These are phyloP conservation scores for Acanthamoeba healyi DNA, from an alignment of 208 protist genomes.

Conservation along the genomic window DNA sequence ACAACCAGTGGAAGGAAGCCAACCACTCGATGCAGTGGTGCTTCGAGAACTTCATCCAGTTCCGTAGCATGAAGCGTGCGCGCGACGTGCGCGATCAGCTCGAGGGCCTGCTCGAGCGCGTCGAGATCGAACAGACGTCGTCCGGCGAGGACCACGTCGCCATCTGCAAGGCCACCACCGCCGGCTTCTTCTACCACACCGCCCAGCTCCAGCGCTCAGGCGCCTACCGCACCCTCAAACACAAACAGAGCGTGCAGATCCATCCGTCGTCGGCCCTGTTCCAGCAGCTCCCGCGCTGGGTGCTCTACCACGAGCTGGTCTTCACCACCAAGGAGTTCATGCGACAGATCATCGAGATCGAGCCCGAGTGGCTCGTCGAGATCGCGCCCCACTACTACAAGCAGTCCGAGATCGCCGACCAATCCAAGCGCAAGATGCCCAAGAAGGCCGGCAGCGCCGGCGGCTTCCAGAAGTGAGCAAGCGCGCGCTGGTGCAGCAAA, in stretches of 20 bases:
- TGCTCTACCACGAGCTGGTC: slow-evolving; percentile 97
- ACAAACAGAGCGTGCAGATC: slow-evolving; percentile 90
- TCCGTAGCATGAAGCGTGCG: slow-evolving; percentile 92
- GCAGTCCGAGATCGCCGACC: slow-evolving; percentile 84
- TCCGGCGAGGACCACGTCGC: slow-evolving; percentile 85
- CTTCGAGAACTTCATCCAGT: slow-evolving; percentile 95
- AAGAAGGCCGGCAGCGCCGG: slow-evolving; percentile 77
- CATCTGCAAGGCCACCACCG: slow-evolving; percentile 90
- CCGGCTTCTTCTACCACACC: slow-evolving; percentile 95
- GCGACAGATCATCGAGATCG: slow-evolving; percentile 92
- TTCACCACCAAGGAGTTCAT: slow-evolving; percentile 97
- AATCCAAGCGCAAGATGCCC: slow-evolving; percentile 85
- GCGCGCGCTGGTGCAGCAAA: too few relatives aligned
- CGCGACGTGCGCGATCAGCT: slow-evolving; percentile 94
- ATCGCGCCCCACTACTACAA: slow-evolving; percentile 93
- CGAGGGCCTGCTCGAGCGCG: slow-evolving; percentile 89
- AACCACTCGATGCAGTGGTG: slow-evolving; percentile 90
- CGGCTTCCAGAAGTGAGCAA: too few relatives aligned
- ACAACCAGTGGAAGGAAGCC: slow-evolving; percentile 85
- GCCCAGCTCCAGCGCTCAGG: slow-evolving; percentile 88
- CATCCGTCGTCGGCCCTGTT: slow-evolving; percentile 94
- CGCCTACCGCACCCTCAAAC: slow-evolving; percentile 93
- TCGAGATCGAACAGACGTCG: slow-evolving; percentile 91
- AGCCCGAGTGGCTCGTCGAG: slow-evolving; percentile 95
- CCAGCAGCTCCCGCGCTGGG: slow-evolving; percentile 92